Percentiles rank a stretch among this genome's conserved stretches.
phyloP scores from a whole-genome alignment of 129 eudicot species.

The Silybum marianum region DNA sequence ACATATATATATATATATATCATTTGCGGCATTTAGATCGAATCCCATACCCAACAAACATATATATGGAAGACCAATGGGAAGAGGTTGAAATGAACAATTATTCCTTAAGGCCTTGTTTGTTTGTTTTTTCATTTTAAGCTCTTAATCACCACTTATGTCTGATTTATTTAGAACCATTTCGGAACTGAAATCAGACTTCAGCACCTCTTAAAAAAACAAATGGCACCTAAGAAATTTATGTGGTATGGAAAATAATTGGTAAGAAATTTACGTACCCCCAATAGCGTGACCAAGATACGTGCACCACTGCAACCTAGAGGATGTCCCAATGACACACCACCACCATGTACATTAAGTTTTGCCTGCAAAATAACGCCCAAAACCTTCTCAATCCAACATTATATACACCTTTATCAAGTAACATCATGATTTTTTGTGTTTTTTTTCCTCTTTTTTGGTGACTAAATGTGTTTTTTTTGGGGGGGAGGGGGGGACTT shows the following conservation, averaged over 20 bases:
- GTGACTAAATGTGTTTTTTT: neutral
- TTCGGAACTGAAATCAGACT: too few species aligned
- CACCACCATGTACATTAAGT: conserved; percentile 89
- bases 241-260: neutral
- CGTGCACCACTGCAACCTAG: conserved; percentile 98
- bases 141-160: too few species aligned
- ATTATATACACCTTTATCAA: too few species aligned
- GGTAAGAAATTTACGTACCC: conserved; percentile 46
- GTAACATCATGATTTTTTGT: neutral
- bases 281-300: conserved; percentile 76
- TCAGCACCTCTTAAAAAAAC: too few species aligned
- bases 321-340: conserved; percentile 93
- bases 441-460: neutral
- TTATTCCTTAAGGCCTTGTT: too few species aligned
- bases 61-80: too few species aligned
- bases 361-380: conserved; percentile 58
- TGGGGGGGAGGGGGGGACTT: conserved; percentile 24
- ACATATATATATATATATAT: neutral
- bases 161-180: too few species aligned
- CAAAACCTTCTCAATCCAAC: conserved; percentile 1
- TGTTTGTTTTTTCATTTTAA: too few species aligned
- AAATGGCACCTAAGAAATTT: too few species aligned
- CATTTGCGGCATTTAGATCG: neutral
- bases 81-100: too few species aligned
- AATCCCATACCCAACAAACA: neutral